Base-by-base conservation (phyloP, 2,329 filamentous ascomycete species). In the Iodosphaeria phyllophila region DNA sequence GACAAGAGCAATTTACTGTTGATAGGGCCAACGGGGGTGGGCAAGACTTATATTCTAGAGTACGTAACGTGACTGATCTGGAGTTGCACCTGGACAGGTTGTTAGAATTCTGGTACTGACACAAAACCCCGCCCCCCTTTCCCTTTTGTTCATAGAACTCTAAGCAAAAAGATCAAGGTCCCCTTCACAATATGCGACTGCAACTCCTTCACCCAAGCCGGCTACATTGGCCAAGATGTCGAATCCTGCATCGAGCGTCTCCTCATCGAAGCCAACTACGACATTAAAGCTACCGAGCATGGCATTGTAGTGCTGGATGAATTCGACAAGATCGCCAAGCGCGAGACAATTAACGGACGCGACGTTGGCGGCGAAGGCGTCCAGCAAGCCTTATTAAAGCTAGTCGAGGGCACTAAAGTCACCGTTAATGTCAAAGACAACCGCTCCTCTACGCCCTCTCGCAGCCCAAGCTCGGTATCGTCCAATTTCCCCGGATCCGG, bases 211-310 rank as follows among this genome's bases (percentile, higher is more conserved):
- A 95, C 86, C 0, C 86, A 93, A 51, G 86, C 86, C 4, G 86
- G 89, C 14, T 98, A 98, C 40, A 93, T 98, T 36, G 89, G 89
- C 16, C 86, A 95, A 43, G 89, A 98, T 44, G 86, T 86, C n/a
- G 89, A 98, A 44, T 74, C 80, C 1, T 93, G 86, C 39, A 82
- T 98, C 20, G 82, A 93, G 42, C 66, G 89, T 22, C 60, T 98
- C 14, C 60, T 98, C 7, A 78, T 91, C 28, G 83, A 91, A 30
- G 73, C 86, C 6, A 86, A 91, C 45, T 92, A 92, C 47, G 78
- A 92, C 37, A 68, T 89, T 15, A 70, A 72, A 30, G 71, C 75
- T 27, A 75, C 83, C 6, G 86, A 98, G 44, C 69, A 79, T 26
- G 89, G 89, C 5, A 95, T 98, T 28, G 82, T 98, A 23, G 89